These are phyloP conservation scores for Fraxinus nigra DNA, from an alignment of 305 asterid species.

Conservation along the genomic window DNA sequence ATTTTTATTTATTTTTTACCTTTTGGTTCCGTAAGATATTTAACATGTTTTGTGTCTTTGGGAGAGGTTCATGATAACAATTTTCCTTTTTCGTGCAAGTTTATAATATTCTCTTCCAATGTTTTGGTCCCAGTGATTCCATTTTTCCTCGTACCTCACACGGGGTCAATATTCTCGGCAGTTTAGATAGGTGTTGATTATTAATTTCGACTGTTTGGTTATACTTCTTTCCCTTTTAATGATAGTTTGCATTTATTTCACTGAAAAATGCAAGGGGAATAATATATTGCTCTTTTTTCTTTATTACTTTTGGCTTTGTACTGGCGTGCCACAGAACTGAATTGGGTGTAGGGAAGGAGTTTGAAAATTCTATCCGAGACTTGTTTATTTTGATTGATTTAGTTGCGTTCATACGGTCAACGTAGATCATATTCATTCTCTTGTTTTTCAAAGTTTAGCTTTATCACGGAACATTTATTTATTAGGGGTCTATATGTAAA, in stretches of 20 bases:
- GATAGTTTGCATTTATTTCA: background rate
- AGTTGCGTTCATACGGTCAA: background rate
- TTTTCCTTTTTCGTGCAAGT: background rate
- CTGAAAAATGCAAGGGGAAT: background rate
- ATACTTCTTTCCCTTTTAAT: background rate
- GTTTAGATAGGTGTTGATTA: background rate
- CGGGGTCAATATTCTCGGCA: background rate
- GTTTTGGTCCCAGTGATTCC: background rate
- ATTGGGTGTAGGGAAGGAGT: background rate
- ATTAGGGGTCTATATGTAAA: background rate
- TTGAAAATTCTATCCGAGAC: background rate
- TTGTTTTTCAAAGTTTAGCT: background rate
- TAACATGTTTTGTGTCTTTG: background rate
- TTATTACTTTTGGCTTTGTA: background rate
- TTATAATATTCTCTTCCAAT: background rate
- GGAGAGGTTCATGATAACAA: background rate
- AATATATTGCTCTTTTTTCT: background rate
- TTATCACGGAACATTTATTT: background rate
- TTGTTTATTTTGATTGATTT: background rate
- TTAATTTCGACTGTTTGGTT: background rate
- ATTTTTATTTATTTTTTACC: background rate
- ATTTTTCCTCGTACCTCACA: background rate
- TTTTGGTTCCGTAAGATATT: background rate
- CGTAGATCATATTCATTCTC: background rate
- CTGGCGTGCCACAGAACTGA: background rate